A percentile compares a stretch with the other conserved stretches of the same genome.
Conservation (phyloP, 148 eudicot genomes). For the Cornus suecica region DNA sequence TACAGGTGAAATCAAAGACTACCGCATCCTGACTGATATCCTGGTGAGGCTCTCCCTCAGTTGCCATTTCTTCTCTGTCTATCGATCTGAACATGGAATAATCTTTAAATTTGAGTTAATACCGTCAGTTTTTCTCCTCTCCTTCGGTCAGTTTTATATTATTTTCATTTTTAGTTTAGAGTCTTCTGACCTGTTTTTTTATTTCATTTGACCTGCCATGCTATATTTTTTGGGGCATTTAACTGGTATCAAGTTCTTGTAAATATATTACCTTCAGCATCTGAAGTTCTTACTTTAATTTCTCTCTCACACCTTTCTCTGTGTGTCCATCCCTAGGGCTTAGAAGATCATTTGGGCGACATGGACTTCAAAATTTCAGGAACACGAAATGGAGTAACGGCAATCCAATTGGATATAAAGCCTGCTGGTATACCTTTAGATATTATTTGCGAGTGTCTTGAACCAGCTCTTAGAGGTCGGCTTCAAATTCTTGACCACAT, state of each 20-base stretch:
- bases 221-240: neutral
- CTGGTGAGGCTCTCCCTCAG: conserved; percentile 46
- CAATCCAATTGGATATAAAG: conserved; percentile 95
- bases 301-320: neutral
- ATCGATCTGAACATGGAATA: neutral
- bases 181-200: neutral
- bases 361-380: conserved; percentile 99
- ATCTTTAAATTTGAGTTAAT: neutral
- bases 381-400: conserved; percentile 88
- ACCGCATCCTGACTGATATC: conserved; percentile 89
- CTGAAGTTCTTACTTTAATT: conserved; percentile 6
- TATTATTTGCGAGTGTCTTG: conserved; percentile 79
- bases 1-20: conserved; percentile 70
- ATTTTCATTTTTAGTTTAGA: neutral
- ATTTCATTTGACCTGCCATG: neutral
- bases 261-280: neutral
- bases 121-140: neutral
- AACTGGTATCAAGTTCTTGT: neutral
- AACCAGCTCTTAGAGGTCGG: conserved; percentile 79
- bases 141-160: neutral
- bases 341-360: conserved; percentile 98
- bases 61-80: neutral
- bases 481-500: conserved; percentile 87
- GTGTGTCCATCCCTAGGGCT: conserved; percentile 46
- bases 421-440: conserved; percentile 97